Conservation (phyloP, 495 filamentous ascomycete genomes). For the Halenospora varia region DNA sequence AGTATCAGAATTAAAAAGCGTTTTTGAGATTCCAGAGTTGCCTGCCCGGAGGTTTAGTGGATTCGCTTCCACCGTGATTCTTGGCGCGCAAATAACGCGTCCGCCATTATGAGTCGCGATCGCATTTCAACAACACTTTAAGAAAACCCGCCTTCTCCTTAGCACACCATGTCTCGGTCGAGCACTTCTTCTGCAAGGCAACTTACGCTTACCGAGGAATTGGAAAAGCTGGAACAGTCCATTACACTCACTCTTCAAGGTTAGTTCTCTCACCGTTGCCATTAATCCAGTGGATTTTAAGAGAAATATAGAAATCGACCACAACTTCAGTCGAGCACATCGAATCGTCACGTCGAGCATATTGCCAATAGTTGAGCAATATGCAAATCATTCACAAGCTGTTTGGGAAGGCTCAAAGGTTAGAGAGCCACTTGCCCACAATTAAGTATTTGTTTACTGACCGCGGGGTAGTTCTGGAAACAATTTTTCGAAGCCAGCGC, state of each 20-base stretch:
- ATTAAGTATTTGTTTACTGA: constrained; percentile 8
- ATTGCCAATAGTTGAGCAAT: constrained; percentile 91
- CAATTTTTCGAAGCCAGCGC: constrained; percentile 98
- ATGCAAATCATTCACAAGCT: constrained; percentile 85
- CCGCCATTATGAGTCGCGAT: neutral
- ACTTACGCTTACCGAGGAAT: constrained; percentile 84
- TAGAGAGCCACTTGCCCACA: constrained; percentile 1
- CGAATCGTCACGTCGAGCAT: constrained; percentile 94
- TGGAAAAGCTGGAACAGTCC: constrained; percentile 93
- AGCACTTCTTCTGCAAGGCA: constrained; percentile 50
- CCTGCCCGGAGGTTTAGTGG: no score
- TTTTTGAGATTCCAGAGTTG: no score
- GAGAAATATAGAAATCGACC: constrained; percentile 75
- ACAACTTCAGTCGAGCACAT: constrained; percentile 95
- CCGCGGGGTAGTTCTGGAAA: constrained; percentile 82
- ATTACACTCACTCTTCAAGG: constrained; percentile 96
- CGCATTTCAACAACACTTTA: neutral
- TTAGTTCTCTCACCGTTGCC: constrained; percentile 30
- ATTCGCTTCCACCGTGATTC: no score
- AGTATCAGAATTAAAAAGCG: no score
- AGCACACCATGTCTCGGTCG: constrained; percentile 21
- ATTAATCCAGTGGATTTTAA: constrained; percentile 9
- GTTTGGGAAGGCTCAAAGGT: constrained; percentile 98
- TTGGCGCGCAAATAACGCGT: neutral
- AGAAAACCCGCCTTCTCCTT: neutral